Conservation (phyloP, 345 rosid genomes). For the Eucalyptus victrix region DNA sequence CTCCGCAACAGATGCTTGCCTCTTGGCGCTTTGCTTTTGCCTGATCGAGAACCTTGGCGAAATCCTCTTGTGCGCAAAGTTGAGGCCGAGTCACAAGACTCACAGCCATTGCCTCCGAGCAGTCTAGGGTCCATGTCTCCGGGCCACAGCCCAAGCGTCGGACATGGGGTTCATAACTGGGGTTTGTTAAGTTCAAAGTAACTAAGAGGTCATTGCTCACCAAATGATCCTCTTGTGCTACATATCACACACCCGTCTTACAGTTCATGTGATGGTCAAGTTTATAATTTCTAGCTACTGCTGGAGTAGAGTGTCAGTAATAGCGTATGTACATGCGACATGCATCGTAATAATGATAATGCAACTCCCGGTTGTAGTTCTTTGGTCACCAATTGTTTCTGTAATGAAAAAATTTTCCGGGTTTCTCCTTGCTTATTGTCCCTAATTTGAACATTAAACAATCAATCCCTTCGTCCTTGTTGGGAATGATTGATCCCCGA, state of each 20-base stretch:
- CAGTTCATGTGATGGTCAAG: background rate
- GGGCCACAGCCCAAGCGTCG: constrained; percentile 41
- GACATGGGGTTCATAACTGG: constrained; percentile 14
- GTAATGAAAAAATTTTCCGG: background rate
- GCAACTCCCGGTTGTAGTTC: background rate
- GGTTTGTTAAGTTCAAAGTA: background rate
- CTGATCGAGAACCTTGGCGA: no score
- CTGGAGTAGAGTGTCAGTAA: background rate
- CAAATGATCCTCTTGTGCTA: background rate
- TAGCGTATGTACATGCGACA: background rate
- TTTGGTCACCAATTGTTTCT: background rate
- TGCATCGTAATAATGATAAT: background rate
- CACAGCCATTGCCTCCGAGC: background rate
- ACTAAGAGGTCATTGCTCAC: background rate
- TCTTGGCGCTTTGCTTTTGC: no score
- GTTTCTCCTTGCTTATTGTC: background rate
- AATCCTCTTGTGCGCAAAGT: background rate
- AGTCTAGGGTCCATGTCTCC: constrained; percentile 8
- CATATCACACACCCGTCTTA: background rate
- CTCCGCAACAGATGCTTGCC: no score
- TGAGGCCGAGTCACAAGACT: background rate
- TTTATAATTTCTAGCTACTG: background rate
- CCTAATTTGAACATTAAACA: background rate
- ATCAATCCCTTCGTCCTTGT: background rate
- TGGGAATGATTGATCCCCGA: no score